Base-by-base conservation (phyloP, 1,139 yeast species). In the Kazachstania sp. region DNA sequence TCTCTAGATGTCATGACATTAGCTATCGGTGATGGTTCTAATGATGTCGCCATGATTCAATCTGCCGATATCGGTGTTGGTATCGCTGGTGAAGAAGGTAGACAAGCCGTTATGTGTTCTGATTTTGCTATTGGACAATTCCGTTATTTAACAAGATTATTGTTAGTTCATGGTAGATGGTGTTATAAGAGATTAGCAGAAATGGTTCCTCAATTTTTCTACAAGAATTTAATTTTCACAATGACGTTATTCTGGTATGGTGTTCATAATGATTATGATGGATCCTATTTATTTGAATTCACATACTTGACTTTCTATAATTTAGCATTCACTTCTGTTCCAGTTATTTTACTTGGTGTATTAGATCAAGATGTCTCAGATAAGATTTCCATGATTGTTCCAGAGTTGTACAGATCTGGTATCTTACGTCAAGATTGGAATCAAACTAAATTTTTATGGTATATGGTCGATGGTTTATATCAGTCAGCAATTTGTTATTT, bases 61-160 rank as follows among this genome's bases (percentile, higher is more conserved):
- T 88, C 95, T 29, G 98, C 98, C 1, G 94, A 92, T 68, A 94
- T 92, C 36, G 98, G 98, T 58, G 94, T 92, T 44, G 98, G 98
- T 68, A 92, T 92, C 58, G 95, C 96, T 41, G 98, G 98, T 65
- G 95, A 87, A 69, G 98, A 92, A 72, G 98, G 98, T 56, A 74
- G 97, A 39, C 97, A 90, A 66, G 98, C 98, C 7, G 97, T 83
- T 6, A 92, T 92, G 98, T 85, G 95, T 7, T 85, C 97, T 0
- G 98, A 92, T 71, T 92, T 88, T 69, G 98, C 97, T 2, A 73
- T 92, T 65, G 98, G 97, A 8, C 98, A 92, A 66, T 92, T 92
- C 70, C 74, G 97, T 61, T 92, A 77, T 61, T 67, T 92, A 61
- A 78, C 87, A 0, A 75, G 92, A 57, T 71, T 92, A 55, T 71